A percentile compares a stretch with the other conserved stretches of the same genome.
Conservation (phyloP, 176 grass and related monocot species). For the Urochloa ruziziensis region DNA sequence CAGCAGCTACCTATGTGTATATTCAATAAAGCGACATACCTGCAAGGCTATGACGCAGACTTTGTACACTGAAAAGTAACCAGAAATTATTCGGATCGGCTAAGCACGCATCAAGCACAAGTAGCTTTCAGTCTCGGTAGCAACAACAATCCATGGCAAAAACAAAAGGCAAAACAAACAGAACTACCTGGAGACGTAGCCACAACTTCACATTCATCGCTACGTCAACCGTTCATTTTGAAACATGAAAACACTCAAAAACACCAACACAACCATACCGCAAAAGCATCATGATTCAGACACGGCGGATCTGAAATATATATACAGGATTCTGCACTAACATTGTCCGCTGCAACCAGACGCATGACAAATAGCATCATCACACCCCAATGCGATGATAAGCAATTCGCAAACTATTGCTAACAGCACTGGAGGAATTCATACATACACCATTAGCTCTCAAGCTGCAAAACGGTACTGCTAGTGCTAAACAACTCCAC, state of each 20-base stretch:
- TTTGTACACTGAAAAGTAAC: neutral
- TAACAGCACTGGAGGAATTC: slow-evolving; percentile 24
- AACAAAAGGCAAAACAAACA: neutral
- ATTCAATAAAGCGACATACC: neutral
- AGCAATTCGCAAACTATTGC: neutral
- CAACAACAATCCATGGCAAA: neutral
- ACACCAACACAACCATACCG: neutral
- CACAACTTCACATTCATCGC: neutral
- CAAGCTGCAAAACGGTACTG: slow-evolving; percentile 45
- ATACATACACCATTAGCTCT: slow-evolving; percentile 41
- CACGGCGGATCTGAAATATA: slow-evolving; percentile 19
- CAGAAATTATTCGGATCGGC: neutral
- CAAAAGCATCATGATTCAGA: slow-evolving; percentile 7
- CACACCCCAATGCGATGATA: slow-evolving; percentile 8
- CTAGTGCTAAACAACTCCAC: slow-evolving; percentile 46
- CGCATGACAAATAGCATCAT: slow-evolving; percentile 7
- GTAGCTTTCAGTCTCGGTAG: neutral
- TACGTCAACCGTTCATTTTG: neutral
- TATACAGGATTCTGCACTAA: slow-evolving; percentile 34
- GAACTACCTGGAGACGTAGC: neutral
- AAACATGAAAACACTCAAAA: neutral
- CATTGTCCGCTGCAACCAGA: slow-evolving; percentile 2
- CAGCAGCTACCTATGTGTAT: slow-evolving; percentile 3
- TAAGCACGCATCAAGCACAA: neutral
- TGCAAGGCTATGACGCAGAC: neutral